Evolutionary conservation across 805 yeast species (phyloP), one percentile per base, ranked within the genome.

Genomic region (Pichia membranifaciens): DNA sequence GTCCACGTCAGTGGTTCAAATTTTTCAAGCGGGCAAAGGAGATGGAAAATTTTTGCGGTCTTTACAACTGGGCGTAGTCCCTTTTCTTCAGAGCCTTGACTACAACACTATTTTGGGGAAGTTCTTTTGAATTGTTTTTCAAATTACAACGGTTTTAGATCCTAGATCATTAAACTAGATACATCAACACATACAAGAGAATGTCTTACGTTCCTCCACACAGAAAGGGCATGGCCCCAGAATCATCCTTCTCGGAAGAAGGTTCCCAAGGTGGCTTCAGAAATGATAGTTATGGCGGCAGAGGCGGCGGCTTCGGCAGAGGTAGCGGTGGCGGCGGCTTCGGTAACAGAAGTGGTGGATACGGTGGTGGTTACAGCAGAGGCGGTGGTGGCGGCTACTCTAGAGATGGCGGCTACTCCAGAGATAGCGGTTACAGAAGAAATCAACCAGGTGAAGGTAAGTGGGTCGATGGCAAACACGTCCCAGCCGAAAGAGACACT

Each of bases 391-490:
- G 57, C 41, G 54, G 61, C 41, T 54, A 61, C 42, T 38, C 41
- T 5, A 58, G 61, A 49, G 37, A 40, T 23, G 41, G 44, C 29
- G 66, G 70, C 41, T 54, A 61, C 41, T 38, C 41, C 9, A 58
- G 61, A 49, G 40, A 41, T 18, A 36, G 43, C 31, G 66, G 70
- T 39, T 54, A 63, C 48, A 59, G 63, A 41, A 41, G 62, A 66
- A 64, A 48, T 59, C 67, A 37, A 51, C 59, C 47, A 58, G 84
- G 83, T 55, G 84, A 79, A 56, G 99, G 99, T 58, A 74, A 75
- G 54, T 93, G 88, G 78, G 82, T 74, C 47, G 84, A 89, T 62
- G 98, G 97, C 58, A 79, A 79, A 62, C 98, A 91, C 66, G 74
- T 81, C 55, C 95, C 95, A 50, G 87, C 95, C 51, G 76, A 81